Conservation (phyloP, 768 basidiomycete species). For the Pisolithus marmoratus region DNA sequence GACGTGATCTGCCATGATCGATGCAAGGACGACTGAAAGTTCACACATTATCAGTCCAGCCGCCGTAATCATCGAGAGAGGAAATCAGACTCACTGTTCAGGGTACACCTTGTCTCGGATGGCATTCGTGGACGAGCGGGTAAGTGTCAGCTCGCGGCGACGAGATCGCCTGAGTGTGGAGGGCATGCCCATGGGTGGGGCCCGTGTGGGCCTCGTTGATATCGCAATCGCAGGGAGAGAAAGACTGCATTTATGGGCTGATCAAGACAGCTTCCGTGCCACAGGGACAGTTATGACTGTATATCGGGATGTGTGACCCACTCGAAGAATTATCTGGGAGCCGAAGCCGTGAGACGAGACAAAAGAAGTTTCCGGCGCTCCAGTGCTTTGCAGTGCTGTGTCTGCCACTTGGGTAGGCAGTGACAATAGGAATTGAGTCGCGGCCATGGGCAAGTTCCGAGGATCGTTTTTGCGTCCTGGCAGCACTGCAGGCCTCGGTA, state of each 20-base stretch:
- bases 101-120: conserved; percentile 37
- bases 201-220: conserved; percentile 9
- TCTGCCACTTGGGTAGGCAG: neutral
- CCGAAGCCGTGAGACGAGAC: conserved; percentile 1
- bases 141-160: conserved; percentile 41
- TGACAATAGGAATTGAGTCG: neutral
- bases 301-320: conserved; percentile 1
- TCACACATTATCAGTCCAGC: too few species aligned
- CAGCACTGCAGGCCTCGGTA: neutral
- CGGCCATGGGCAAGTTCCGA: neutral
- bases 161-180: conserved; percentile 42
- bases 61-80: too few species aligned
- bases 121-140: conserved; percentile 45
- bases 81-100: conserved; percentile 24
- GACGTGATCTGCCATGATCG: conserved; percentile 16
- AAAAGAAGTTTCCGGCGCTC: conserved; percentile 1
- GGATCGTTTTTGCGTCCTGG: neutral
- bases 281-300: conserved; percentile 21
- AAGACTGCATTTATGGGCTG: conserved; percentile 25
- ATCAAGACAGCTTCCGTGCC: conserved; percentile 16
- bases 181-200: conserved; percentile 29
- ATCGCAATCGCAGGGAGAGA: conserved; percentile 9
- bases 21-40: conserved; percentile 9
- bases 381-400: conserved; percentile 5
- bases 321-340: neutral